Evolutionary conservation across 306 rosid genomes (phyloP), one percentile per base, ranked within the genome.

Genomic region (Rosa chinensis): DNA sequence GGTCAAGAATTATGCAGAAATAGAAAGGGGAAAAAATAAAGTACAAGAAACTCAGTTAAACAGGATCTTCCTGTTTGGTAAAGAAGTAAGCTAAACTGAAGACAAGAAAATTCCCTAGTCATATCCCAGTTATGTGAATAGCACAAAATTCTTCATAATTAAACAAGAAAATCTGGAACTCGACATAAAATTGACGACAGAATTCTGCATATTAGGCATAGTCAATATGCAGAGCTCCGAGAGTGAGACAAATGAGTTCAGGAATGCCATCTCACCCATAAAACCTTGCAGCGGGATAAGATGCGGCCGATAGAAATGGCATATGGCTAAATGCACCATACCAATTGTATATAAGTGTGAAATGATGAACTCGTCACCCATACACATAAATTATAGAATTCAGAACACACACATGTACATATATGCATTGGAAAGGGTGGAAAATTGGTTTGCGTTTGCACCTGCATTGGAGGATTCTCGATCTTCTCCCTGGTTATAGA

Each of bases 391-490:
- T 59, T 64, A 75, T 23, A 42, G 43, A 74, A 21, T 3, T 44
- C 56, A 17, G 59, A 61, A 21, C 42, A 21, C 37, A 10, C 43
- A 74, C 8, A 25, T 23, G 55, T 43, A 43, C 9, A 74, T n/a
- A 8, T 63, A 35, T 66, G 43, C 50, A 5, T 43, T 42, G 32
- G 50, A 40, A 67, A 39, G 17, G 50, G 72, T 42, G 7, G 70
- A 45, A 85, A 73, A 82, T 77, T 79, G 78, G 73, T 78, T 86
- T 62, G 80, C 80, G 73, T 78, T 86, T 62, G 80, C 80, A 92
- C 94, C 91, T 90, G 99, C 90, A 95, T 87, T 5, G 94, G 88
- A 74, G 89, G 87, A 82, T 87, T 83, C 80, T 86, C 93, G 43
- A 93, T 95, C 88, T 93, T 95, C 79, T 84, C 88, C 86, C 80